Evolutionary conservation across 495 filamentous ascomycete genomes (phyloP).

Genomic region (Sphaerosporella brunnea): DNA sequence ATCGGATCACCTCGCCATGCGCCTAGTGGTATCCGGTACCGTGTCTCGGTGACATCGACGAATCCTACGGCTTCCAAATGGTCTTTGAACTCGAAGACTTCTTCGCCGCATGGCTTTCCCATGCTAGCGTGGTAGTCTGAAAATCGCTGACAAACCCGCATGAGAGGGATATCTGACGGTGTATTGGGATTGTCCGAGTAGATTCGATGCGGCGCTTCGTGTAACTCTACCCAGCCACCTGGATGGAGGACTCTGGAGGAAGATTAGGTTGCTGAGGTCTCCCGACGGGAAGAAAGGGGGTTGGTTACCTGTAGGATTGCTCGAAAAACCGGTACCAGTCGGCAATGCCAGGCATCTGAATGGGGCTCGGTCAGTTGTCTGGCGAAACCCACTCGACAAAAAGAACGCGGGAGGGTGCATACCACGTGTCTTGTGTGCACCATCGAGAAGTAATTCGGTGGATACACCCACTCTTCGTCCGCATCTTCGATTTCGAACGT

Average conservation of each 20-base stretch:
- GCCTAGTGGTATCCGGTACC: slow-evolving; percentile 11
- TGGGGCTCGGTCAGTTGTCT: background rate
- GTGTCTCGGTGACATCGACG: slow-evolving; percentile 17
- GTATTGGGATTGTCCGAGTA: slow-evolving; percentile 9
- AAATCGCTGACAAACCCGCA: slow-evolving; percentile 7
- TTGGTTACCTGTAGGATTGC: slow-evolving; percentile 15
- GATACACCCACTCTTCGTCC: slow-evolving; percentile 22
- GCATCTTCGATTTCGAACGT: slow-evolving; percentile 24
- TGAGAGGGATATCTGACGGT: slow-evolving; percentile 14
- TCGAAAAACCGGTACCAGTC: slow-evolving; percentile 18
- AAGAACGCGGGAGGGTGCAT: background rate
- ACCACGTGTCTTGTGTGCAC: slow-evolving; percentile 20
- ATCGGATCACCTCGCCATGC: slow-evolving; percentile 14
- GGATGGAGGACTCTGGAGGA: slow-evolving; percentile 13
- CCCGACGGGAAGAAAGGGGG: background rate
- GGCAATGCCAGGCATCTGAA: slow-evolving; percentile 16
- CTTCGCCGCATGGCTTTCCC: background rate
- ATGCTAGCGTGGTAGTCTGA: background rate
- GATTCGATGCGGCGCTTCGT: slow-evolving; percentile 14
- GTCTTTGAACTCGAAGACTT: slow-evolving; percentile 11
- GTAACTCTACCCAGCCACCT: slow-evolving; percentile 22
- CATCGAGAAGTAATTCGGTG: slow-evolving; percentile 22
- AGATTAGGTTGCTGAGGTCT: background rate
- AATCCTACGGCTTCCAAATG: slow-evolving; percentile 18
- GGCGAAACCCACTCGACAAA: background rate